Evolutionary conservation across 345 rosid species (phyloP), one percentile per base, ranked within the genome.

Genomic region (Erysimum cheiranthoides): DNA sequence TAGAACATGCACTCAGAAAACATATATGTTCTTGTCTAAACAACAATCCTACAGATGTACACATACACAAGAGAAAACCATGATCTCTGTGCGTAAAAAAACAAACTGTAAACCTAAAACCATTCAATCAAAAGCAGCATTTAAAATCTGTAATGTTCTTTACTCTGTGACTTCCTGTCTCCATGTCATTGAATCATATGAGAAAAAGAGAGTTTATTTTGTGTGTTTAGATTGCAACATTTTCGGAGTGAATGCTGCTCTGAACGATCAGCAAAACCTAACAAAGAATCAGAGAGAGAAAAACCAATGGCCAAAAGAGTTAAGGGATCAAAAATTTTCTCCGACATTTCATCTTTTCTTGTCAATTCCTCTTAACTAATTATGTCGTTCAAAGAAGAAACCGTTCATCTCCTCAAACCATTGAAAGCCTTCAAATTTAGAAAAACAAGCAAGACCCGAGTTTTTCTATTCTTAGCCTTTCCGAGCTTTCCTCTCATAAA

Each of bases 341-440:
- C 85, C 75, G 77, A 69, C 5, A 76, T 67, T 79, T 54, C 66
- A 70, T 82, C 82, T 47, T 73, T 39, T 66, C 75, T 52, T 65
- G 38, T 53, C 69, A 42, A 64, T 60, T 46, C 17, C 52, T 42
- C 57, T 39, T 40, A 66, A 60, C 81, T 78, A 66, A 72, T 53
- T 70, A 6, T 58, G 75, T 71, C 68, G 16, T 67, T 68, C 63
- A 75, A 75, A 68, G 72, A 38, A 79, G 16, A 82, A 84, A 80
- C 78, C 79, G 56, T 81, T 81, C 84, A 53, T 77, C 82, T 76
- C 83, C 85, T 78, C 71, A 61, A 73, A 70, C 50, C 46, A 78
- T 76, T 84, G 38, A 68, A 66, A 66, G 46, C 72, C 84, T 73
- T 47, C 64, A 79, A 80, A 81, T 66, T 75, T 84, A 85, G 84